Evolutionary conservation across 2,329 filamentous ascomycete genomes (phyloP), one percentile per base, ranked within the genome.

Genomic region (Nemania sp.): DNA sequence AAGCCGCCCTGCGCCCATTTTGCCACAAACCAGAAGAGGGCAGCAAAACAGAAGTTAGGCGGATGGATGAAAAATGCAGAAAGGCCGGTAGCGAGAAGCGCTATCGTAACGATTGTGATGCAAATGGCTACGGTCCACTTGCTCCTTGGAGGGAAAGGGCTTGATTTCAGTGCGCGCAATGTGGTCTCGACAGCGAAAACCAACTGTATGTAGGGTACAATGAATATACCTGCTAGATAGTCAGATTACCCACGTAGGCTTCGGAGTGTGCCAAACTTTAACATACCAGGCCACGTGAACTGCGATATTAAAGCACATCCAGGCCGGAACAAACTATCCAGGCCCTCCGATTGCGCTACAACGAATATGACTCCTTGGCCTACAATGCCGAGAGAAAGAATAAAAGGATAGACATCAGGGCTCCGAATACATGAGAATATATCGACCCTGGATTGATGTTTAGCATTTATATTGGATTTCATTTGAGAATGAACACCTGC

Each of bases 21-120:
- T 50, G 80, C 76, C 36, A 88, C 73, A 57, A 86, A 87, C 82
- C 83, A 89, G 60, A 88, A 82, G 6, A 90, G 74, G 5, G 83
- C 84, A 20, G 83, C 84, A 62, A 88, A 84, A 71, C 86, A 90
- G 47, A 79, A 77, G 59, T 85, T 79, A 5, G 77, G 76, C 37
- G 85, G 78, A 4, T 73, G 76, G 57, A 79, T 72, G 44, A 82
- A 74, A 50, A 80, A 73, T 14, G 84, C 82, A 22, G 86, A 78
- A 31, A 85, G 71, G 70, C 84, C 86, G 17, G 80, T 83, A 31
- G 72, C 68, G 28, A 88, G 66, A 17, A 81, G 65, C 52, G 84
- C 72, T 40, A 81, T 66, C 15, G 77, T 68, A 22, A 86, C 69
- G 11, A 78, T 65, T 17, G 68, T 74, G 24, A 85, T 68, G 66